phyloP scores from a whole-genome alignment of 352 stramenopile genomes.

The Phytophthora kernoviae region DNA sequence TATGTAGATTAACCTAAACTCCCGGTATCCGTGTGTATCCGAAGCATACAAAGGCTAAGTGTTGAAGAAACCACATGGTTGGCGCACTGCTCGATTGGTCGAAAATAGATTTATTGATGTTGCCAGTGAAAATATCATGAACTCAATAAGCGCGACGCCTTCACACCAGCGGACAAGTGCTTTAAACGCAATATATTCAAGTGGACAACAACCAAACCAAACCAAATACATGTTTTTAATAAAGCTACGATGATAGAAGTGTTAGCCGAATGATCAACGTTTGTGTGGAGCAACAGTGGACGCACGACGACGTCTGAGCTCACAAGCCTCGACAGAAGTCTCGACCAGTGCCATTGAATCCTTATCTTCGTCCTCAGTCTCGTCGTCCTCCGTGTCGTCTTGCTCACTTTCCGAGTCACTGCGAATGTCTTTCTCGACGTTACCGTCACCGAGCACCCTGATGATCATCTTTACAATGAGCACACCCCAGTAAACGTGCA shows the following conservation, averaged over 20 bases:
- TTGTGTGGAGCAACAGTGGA: too few species aligned
- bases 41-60: not conserved
- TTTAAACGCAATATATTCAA: too few species aligned
- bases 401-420: slow-evolving; percentile 61
- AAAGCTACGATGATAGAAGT: too few species aligned
- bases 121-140: too few species aligned
- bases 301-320: not conserved
- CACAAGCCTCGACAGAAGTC: not conserved
- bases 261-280: too few species aligned
- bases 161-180: too few species aligned
- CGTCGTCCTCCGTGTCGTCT: slow-evolving; percentile 1
- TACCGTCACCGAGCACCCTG: slow-evolving; percentile 47
- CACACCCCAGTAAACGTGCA: slow-evolving; percentile 66
- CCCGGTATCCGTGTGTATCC: not conserved
- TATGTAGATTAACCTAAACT: not conserved
- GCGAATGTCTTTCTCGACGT: slow-evolving; percentile 69
- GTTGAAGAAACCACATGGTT: not conserved
- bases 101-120: not conserved
- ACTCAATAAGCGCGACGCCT: not conserved
- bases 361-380: not conserved
- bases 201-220: too few species aligned
- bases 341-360: not conserved
- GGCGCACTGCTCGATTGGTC: not conserved
- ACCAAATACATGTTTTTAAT: too few species aligned
- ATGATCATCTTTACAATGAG: slow-evolving; percentile 67